A percentile compares a stretch with the other conserved stretches of the same genome.
phyloP scores from a whole-genome alignment of 441 rosid species.

The Eutrema salsugineum region DNA sequence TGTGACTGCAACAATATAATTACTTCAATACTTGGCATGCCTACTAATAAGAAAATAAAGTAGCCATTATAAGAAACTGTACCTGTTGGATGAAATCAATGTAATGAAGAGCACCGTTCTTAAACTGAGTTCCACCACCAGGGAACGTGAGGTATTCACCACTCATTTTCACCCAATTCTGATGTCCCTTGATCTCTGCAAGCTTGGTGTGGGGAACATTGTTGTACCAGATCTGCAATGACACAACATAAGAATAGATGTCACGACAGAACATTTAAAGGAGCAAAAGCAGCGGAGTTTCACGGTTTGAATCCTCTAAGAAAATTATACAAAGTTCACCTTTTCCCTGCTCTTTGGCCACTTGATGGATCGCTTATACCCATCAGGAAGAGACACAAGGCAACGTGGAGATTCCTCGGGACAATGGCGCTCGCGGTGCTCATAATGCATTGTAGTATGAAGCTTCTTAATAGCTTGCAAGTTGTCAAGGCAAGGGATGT shows the following conservation, averaged over 20 bases:
- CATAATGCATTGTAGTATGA: conserved; percentile 44
- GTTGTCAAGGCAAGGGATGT: conserved; percentile 74
- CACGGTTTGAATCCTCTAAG: too few species aligned
- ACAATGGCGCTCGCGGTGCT: conserved; percentile 72
- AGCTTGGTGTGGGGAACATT: conserved; percentile 75
- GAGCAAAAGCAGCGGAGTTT: not conserved
- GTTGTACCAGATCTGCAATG: conserved; percentile 54
- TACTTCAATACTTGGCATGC: conserved; percentile 8
- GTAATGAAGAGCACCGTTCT: conserved; percentile 64
- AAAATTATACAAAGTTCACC: conserved; percentile 24
- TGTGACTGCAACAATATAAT: conserved; percentile 31
- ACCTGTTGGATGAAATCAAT: conserved; percentile 56
- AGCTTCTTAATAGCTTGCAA: conserved; percentile 57
- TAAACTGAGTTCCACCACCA: conserved; percentile 82
- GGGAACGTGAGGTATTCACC: conserved; percentile 69
- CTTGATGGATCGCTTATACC: conserved; percentile 58
- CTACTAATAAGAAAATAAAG: not conserved
- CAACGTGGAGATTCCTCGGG: conserved; percentile 60
- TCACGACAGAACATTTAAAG: conserved; percentile 4
- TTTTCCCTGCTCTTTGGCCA: conserved; percentile 74
- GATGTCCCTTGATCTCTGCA: conserved; percentile 65
- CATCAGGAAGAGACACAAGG: conserved; percentile 68
- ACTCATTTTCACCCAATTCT: conserved; percentile 70
- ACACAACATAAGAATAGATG: conserved; percentile 12
- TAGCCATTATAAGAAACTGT: not conserved